These are phyloP conservation scores for Filobasidium wieringae DNA, from an alignment of 768 basidiomycete genomes.

Conservation along the genomic window DNA sequence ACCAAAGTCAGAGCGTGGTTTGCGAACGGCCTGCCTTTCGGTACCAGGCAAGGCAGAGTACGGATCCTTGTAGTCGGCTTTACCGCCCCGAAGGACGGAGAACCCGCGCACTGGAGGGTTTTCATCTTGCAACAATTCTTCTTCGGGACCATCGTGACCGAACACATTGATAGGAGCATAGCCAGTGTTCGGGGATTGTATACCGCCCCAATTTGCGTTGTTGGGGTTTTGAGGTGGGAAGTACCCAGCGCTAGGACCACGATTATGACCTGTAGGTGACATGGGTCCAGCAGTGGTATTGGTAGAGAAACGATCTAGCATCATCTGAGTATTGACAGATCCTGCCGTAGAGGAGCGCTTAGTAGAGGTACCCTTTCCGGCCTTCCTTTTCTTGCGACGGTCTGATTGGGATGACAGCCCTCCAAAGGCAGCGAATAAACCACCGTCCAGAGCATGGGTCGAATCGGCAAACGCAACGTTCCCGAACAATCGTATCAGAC, in stretches of 20 bases:
- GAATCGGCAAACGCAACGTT: constrained; percentile 74
- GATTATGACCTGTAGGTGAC: background rate
- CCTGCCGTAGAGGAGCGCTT: constrained; percentile 21
- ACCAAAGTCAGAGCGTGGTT: background rate
- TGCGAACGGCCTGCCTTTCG: background rate
- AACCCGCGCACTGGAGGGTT: constrained; percentile 51
- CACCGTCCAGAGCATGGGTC: constrained; percentile 65
- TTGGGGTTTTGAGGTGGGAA: constrained; percentile 17
- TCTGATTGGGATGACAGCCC: constrained; percentile 61
- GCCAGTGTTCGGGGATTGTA: background rate
- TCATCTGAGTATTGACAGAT: constrained; percentile 36
- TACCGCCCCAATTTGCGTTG: background rate
- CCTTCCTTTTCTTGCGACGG: constrained; percentile 48
- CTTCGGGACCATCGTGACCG: constrained; percentile 1
- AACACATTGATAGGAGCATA: background rate
- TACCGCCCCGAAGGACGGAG: constrained; percentile 73
- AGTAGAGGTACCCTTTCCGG: constrained; percentile 20
- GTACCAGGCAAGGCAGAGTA: constrained; percentile 54
- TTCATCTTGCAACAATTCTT: constrained; percentile 6
- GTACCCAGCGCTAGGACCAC: constrained; percentile 6
- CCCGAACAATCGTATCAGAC: constrained; percentile 61
- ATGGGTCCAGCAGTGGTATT: constrained; percentile 1
- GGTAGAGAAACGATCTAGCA: constrained; percentile 35
- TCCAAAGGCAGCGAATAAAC: constrained; percentile 57
- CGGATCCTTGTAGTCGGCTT: constrained; percentile 71